Base-by-base conservation (phyloP, 768 basidiomycete genomes). In the Sarcomyxa edulis region DNA sequence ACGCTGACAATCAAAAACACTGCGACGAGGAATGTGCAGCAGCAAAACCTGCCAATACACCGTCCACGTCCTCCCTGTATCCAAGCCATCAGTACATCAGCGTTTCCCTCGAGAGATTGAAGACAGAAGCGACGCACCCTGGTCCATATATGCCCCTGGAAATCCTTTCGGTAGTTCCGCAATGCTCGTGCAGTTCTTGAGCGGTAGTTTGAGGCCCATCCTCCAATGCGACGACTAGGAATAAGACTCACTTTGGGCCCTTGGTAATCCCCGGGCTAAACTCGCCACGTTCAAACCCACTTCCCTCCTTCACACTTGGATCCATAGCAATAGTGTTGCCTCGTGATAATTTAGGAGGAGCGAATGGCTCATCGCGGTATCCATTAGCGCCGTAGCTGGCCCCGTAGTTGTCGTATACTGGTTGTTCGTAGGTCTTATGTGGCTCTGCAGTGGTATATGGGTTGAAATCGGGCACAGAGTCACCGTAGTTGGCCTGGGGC, bases 1-100 rank as follows among this genome's bases (percentile, higher is more conserved):
- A 89, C 76, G 61, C 77, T 72, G 38, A 84, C 54, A 35, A 88
- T 47, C 21, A 91, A 51, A 54, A 91, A 76, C 25, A 86, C 39
- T 8, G 64, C 49, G 11, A 76, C 75, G 71, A 90, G 68, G 15
- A 90, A 34, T 9, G 81, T 79, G 59, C 88, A 92, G 50, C 79
- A 86, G 56, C 74, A 82, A 58, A 90, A 82, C 47, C 88, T 61
- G 37, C 81, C 78, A 26, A 77, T 55, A 54, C 80, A 83, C 14
- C 76, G 56, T 20, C 63, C 69, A 41, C 81, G 63, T 38, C 78
- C 64, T 11, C 85, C 84, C 81, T 84, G 30, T 19, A 5, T 46
- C n/a, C 30, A 32, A 19, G 24, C 12, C 5, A 16, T 29, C n/a
- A 10, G 23, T n/a, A n/a, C n/a, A n/a, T 15, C 26, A 25, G 32